Evolutionary conservation across 345 rosid genomes (phyloP).

Genomic region (Moringa oleifera): DNA sequence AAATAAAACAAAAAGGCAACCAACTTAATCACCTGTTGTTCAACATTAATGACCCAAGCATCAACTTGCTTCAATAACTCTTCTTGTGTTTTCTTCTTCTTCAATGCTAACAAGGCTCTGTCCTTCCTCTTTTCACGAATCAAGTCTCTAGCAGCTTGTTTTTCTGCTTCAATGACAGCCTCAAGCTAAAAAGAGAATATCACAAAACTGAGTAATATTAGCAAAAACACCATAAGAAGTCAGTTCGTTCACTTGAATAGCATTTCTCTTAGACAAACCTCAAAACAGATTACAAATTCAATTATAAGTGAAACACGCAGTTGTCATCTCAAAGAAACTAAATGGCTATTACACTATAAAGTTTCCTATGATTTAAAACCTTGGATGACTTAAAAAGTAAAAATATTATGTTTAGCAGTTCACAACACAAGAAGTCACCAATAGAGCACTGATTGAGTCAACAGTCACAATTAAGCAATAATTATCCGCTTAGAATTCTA

Average conservation of each 20-base stretch:
- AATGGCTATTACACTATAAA: neutral
- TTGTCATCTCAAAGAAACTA: neutral
- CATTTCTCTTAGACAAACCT: neutral
- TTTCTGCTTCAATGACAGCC: slow-evolving; percentile 82
- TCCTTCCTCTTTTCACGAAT: slow-evolving; percentile 81
- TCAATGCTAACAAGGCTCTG: slow-evolving; percentile 84
- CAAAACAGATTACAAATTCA: neutral
- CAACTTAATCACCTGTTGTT: slow-evolving; percentile 66
- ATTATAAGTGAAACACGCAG: too few species aligned
- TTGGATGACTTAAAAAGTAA: too few species aligned
- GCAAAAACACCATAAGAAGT: neutral
- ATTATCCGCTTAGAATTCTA: too few species aligned
- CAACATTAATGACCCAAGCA: slow-evolving; percentile 88
- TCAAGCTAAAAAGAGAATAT: slow-evolving; percentile 47
- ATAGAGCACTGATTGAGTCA: too few species aligned
- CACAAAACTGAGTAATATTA: neutral
- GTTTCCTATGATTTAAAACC: neutral
- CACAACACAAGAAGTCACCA: too few species aligned
- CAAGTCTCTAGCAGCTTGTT: slow-evolving; percentile 82
- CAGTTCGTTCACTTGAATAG: neutral
- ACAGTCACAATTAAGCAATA: too few species aligned
- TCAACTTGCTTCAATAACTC: slow-evolving; percentile 90
- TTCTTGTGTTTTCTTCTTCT: slow-evolving; percentile 93
- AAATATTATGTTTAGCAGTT: too few species aligned
- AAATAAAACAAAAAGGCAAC: neutral